phyloP scores from a whole-genome alignment of 371 early-diverging fungal species.

The Basidiobolus meristosporus region DNA sequence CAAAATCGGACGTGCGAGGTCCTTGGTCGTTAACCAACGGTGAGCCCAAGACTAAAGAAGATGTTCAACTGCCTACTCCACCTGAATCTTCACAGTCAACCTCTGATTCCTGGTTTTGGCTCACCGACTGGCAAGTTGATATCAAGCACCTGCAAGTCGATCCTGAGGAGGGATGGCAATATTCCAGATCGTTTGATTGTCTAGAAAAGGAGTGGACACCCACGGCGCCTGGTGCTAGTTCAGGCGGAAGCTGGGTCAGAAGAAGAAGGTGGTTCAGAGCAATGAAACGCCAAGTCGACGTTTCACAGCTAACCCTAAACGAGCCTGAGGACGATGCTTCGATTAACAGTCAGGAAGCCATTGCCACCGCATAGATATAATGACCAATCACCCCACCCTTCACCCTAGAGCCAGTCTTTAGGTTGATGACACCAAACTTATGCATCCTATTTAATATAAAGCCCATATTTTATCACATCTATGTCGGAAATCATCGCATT shows the following conservation, averaged over 20 bases:
- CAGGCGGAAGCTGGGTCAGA: conserved; percentile 42
- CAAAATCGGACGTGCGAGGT: conserved; percentile 23
- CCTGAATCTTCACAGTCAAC: conserved; percentile 3
- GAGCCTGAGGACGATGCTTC: too few relatives aligned
- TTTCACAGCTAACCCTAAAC: too few relatives aligned
- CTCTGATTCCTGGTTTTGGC: conserved; percentile 49
- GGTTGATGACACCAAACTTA: too few relatives aligned
- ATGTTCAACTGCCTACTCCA: conserved; percentile 22
- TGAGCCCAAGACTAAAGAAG: conserved; percentile 21
- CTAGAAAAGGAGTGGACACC: conserved; percentile 27
- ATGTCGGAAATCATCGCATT: too few relatives aligned
- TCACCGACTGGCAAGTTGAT: conserved; percentile 66
- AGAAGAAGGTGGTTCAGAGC: conserved; percentile 62
- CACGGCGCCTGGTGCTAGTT: conserved; percentile 17
- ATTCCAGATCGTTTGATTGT: conserved; percentile 31
- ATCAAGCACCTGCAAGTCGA: conserved; percentile 35
- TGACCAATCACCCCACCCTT: too few relatives aligned
- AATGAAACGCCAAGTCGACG: conserved; percentile 46
- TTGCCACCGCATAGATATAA: too few relatives aligned
- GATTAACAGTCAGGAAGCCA: too few relatives aligned
- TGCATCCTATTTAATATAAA: too few relatives aligned
- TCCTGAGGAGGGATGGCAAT: conserved; percentile 51
- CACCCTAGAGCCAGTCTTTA: too few relatives aligned
- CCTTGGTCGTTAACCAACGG: conserved; percentile 39
- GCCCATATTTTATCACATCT: too few relatives aligned